Evolutionary conservation across 2,329 filamentous ascomycete genomes (phyloP).

Genomic region (Hymenotorrendiella dingleyae): DNA sequence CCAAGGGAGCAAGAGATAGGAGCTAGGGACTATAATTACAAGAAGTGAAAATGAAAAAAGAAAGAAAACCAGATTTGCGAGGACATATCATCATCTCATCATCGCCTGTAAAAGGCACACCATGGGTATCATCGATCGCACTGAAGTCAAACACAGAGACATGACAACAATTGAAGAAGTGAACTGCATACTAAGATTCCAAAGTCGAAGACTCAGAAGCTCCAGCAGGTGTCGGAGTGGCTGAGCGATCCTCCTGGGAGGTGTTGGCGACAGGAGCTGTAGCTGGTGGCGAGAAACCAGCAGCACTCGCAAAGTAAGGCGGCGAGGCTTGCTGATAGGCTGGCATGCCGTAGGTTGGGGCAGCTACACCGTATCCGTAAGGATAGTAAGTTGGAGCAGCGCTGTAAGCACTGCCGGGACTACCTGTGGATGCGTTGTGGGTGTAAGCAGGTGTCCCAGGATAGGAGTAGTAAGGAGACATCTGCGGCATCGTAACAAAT

Average conservation of each 20-base stretch:
- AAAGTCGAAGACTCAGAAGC: constrained; percentile 9
- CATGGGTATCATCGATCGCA: neutral
- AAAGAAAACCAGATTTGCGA: constrained; percentile 1
- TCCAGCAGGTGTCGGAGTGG: constrained; percentile 22
- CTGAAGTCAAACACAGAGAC: neutral
- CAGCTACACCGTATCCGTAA: constrained; percentile 3
- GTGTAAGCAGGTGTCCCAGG: constrained; percentile 8
- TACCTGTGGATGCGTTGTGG: constrained; percentile 3
- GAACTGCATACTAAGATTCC: constrained; percentile 3
- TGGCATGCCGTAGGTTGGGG: constrained; percentile 11
- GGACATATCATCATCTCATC: neutral
- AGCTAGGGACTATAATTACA: constrained; percentile 3
- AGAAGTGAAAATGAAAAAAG: constrained; percentile 1
- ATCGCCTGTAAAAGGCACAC: neutral
- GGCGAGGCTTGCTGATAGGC: constrained; percentile 5
- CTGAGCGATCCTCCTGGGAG: constrained; percentile 20
- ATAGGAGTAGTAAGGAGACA: constrained; percentile 16
- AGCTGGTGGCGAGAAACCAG: constrained; percentile 6
- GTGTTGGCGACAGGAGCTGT: neutral
- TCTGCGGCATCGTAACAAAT: too few species aligned
- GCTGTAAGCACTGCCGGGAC: constrained; percentile 11
- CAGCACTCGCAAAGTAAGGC: constrained; percentile 3
- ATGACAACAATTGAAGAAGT: constrained; percentile 1
- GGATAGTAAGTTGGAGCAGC: constrained; percentile 14
- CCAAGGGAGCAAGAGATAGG: constrained; percentile 15